Conservation (phyloP, 2,329 filamentous ascomycete genomes). For the Celoporthe dispersa region DNA sequence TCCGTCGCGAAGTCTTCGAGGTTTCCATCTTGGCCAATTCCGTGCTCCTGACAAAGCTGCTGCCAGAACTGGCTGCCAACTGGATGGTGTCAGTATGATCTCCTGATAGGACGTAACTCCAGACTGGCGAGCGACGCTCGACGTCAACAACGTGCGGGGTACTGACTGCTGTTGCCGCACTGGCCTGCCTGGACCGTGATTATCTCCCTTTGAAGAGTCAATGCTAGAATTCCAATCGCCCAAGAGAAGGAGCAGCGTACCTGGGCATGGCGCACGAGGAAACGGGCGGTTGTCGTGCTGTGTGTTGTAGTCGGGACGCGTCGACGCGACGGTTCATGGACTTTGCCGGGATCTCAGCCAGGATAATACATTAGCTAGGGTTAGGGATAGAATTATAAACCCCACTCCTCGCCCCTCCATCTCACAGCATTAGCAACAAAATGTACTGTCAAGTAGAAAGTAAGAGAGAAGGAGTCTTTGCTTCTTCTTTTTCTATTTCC, state of each 20-base stretch:
- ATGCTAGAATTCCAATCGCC: background rate
- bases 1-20: conserved; percentile 97
- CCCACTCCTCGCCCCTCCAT: background rate
- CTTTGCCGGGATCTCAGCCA: background rate
- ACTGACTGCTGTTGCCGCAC: conserved; percentile 98
- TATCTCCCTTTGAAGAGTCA: conserved; percentile 73
- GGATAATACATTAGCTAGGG: background rate
- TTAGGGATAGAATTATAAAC: conserved; percentile 1
- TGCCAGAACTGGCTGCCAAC: conserved; percentile 99
- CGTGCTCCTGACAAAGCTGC: conserved; percentile 96
- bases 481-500: no score
- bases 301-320: conserved; percentile 9
- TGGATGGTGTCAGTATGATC: conserved; percentile 48
- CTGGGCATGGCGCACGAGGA: conserved; percentile 39
- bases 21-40: conserved; percentile 96
- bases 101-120: conserved; percentile 24
- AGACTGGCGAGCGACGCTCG: conserved; percentile 32
- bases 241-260: conserved; percentile 30
- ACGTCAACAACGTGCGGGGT: conserved; percentile 14
- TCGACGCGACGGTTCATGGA: conserved; percentile 14
- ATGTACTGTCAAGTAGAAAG: no score
- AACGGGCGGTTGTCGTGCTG: conserved; percentile 2
- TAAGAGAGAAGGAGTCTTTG: no score
- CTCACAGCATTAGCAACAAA: background rate
- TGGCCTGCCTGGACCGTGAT: conserved; percentile 99